Evolutionary conservation across 257 asterid species (phyloP).

Genomic region (Nemophila menziesii): DNA sequence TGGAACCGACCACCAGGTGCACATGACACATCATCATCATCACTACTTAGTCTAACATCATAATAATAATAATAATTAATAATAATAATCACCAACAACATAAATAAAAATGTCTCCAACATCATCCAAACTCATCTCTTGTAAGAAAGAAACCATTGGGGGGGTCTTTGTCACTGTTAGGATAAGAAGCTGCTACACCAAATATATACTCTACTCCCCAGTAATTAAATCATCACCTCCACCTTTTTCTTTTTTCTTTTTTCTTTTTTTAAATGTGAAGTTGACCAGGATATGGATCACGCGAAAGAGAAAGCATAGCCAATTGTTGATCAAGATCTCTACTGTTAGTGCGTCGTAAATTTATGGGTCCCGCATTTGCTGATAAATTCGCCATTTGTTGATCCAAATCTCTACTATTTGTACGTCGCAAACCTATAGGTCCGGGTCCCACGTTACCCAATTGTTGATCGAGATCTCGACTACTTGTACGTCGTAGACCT

Average conservation of each 20-base stretch:
- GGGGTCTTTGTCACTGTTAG: background rate
- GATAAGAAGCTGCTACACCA: background rate
- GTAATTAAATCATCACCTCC: no score
- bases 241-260: no score
- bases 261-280: conserved; percentile 57
- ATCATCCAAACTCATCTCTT: no score
- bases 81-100: conserved; percentile 2
- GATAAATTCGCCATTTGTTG: conserved; percentile 66
- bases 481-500: conserved; percentile 53
- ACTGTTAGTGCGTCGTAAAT: conserved; percentile 56
- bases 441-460: no score
- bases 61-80: background rate
- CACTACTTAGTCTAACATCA: conserved; percentile 1
- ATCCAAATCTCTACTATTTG: conserved; percentile 69
- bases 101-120: no score
- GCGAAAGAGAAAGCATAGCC: conserved; percentile 55
- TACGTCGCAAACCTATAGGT: conserved; percentile 55
- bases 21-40: conserved; percentile 15
- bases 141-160: background rate
- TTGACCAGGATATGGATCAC: conserved; percentile 45
- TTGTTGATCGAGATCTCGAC: conserved; percentile 73
- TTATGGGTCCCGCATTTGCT: conserved; percentile 24
- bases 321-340: conserved; percentile 71
- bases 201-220: conserved; percentile 20
- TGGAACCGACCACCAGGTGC: conserved; percentile 84